These are phyloP conservation scores for Paraglomus brasilianum DNA, from an alignment of 192 early-diverging fungal species.

Conservation along the genomic window DNA sequence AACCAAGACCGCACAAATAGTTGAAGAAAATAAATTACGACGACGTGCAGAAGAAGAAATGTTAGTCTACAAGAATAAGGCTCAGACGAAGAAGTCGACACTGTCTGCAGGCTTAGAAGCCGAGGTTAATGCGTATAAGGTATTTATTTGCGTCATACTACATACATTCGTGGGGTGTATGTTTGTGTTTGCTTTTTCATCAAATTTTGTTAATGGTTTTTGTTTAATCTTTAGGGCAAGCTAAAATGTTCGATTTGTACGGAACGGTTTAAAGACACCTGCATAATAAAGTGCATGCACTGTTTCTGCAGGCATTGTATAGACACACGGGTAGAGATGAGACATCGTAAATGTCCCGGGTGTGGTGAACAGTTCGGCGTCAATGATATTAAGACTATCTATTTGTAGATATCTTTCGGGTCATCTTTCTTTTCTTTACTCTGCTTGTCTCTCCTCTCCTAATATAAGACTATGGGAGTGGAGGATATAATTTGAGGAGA, in stretches of 20 bases:
- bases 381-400: conserved; percentile 73
- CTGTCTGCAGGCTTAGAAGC: neutral
- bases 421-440: neutral
- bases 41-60: conserved; percentile 54
- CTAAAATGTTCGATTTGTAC: conserved; percentile 85
- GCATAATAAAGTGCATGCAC: conserved; percentile 85
- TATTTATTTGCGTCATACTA: neutral
- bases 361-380: conserved; percentile 76
- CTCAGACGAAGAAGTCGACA: conserved; percentile 5
- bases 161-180: neutral
- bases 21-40: conserved; percentile 53
- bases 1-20: conserved; percentile 56
- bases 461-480: too few species aligned
- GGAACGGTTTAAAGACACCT: conserved; percentile 76
- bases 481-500: too few species aligned
- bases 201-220: neutral
- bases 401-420: conserved; percentile 48
- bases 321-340: conserved; percentile 70
- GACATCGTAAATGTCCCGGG: conserved; percentile 87
- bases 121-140: conserved; percentile 19
- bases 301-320: conserved; percentile 90
- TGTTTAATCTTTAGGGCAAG: conserved; percentile 50
- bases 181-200: neutral
- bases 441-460: neutral
- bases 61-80: too few species aligned